These are phyloP conservation scores for Verticillium longisporum DNA, from an alignment of 2,329 filamentous ascomycete species.

Conservation along the genomic window DNA sequence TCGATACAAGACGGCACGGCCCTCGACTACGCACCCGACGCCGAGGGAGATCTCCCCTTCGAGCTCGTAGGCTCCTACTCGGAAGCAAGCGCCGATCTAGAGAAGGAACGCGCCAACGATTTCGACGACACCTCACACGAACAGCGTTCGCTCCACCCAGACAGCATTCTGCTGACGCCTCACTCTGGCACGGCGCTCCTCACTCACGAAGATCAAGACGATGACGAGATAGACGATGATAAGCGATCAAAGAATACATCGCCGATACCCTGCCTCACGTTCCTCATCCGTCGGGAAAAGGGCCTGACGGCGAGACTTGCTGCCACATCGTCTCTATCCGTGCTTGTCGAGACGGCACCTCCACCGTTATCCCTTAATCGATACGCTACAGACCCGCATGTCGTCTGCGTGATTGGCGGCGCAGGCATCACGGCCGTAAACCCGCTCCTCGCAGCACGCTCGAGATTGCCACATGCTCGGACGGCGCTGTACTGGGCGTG, in stretches of 20 bases:
- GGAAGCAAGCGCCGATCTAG: neutral
- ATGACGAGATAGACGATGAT: neutral
- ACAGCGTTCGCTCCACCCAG: neutral
- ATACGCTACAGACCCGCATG: neutral
- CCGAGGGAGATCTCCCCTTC: neutral
- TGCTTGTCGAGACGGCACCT: neutral
- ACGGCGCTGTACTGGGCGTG: constrained; percentile 1
- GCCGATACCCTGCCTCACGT: constrained; percentile 1
- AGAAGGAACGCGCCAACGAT: neutral
- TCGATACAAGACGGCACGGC: neutral
- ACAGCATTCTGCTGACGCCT: neutral
- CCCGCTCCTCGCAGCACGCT: constrained; percentile 2
- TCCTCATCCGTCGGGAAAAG: constrained; percentile 5
- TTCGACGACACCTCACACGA: constrained; percentile 1
- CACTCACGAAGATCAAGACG: constrained; percentile 1
- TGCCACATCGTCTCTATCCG: neutral
- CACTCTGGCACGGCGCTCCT: neutral
- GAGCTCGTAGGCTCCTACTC: neutral
- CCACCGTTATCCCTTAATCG: neutral
- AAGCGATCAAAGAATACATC: neutral
- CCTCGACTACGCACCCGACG: neutral
- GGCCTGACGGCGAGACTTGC: constrained; percentile 5
- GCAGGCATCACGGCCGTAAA: neutral
- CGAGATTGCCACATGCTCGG: neutral
- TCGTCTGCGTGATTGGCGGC: neutral